Base-by-base conservation (phyloP, 371 early-diverging fungal genomes). In the Mucor lusitanicus region DNA sequence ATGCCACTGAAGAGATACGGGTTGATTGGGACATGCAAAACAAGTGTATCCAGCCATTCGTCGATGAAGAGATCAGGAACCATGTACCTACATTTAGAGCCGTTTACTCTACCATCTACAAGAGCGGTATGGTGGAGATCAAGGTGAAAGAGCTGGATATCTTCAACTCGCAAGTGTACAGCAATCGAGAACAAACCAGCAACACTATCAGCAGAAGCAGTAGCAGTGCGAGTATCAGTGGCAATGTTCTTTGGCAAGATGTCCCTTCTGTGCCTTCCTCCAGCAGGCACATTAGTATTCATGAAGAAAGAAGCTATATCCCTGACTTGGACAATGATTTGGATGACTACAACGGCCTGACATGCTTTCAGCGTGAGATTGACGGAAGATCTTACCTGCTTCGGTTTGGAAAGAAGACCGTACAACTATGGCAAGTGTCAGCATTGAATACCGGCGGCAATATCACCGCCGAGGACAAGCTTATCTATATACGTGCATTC, bases 401-500 rank as follows among this genome's bases (percentile, higher is more conserved):
- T 53, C 67, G 67, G 3, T 66, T 66, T 39, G 67, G 67, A 21
- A 30, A 9, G 1, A 35, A 53, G 11, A 66, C 61, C 2, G 32
- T 60, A 8, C 67, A 66, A 23, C 53, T 66, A 21, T 53, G 60
- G 54, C 17, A 48, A 9, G 48, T 48, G 0, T 6, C 21, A 21
- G n/a, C 48, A 21, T 48, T 21, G 19, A 19, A 48, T 6, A 48
- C 19, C 0, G 28, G 12, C 6, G 27, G 37, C 11, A 12, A 39
- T 7, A 40, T 28, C 3, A 39, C 33, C 17, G 28, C 37, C 21
- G 30, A 54, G 4, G 32, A 54, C 30, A 30, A 66, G 23, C 60
- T 66, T 8, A 19, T 66, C 1, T 66, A 66, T 21, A 66, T 66
- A 15, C 23, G 67, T 28, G 53, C 67, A 4, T 66, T 40, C 13